Evolutionary conservation across 139 green algal species (phyloP), one percentile per base, ranked within the genome.

Genomic region (Tetradesmus obliquus): DNA sequence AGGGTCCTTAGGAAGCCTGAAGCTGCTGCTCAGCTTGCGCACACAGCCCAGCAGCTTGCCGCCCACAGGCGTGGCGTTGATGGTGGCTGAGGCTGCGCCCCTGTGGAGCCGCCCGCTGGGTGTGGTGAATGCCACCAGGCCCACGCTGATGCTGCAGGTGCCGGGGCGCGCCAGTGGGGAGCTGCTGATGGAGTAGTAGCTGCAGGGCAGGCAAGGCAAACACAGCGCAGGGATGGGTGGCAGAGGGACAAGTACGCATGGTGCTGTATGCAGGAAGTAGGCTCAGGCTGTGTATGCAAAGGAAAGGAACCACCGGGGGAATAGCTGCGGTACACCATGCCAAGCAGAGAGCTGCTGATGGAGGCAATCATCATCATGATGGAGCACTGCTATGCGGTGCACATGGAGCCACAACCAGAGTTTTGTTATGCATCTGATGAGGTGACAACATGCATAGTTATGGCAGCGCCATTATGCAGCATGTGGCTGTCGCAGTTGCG

Each of bases 181-280:
- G 24, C 97, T 98, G 19, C 94, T 97, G 90, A 99, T 99, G 81
- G 96, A 98, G 94, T 99, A 99, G 94, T 96, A 99, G 81, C 97
- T 94, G 86, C 69, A 79, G 32, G 32, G 32, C 32, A 45, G 32
- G 32, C 32, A 45, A 45, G 32, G 17, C 51, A 57, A 32, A 17
- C 22, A 24, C 32, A 60, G 32, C 6, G 51, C 32, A 88, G 82
- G 51, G 83, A 6, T 53, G 51, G 51, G 51, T 53, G 76, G 12
- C 45, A 53, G 15, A 53, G 7, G 74, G 22, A 24, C 22, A 20
- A 45, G 79, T 7, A 24, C 79, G 76, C 9, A 19, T 45, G 76
- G 12, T 17, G 76, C 12, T 9, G 22, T 51, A 19, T 55, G 62
- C 62, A 72, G 62, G 62, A 12, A 13, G 62, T 20, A 13, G 62